phyloP scores from a whole-genome alignment of 768 basidiomycete species.

The Suillus placidus region DNA sequence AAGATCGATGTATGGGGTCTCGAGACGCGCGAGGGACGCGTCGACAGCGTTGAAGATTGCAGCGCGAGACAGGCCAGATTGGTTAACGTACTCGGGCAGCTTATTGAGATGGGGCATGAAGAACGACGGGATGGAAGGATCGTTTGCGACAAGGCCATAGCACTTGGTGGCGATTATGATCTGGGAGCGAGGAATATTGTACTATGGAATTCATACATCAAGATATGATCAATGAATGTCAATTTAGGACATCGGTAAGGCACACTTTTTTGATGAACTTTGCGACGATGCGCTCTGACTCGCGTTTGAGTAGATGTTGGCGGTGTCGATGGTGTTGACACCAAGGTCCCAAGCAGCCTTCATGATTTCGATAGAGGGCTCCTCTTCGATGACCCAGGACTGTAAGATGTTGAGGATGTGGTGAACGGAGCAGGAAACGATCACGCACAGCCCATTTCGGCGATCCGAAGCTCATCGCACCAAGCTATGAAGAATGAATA shows the following conservation, averaged over 20 bases:
- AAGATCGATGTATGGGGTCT: conserved; percentile 41
- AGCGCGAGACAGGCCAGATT: conserved; percentile 36
- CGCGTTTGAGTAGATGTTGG: conserved; percentile 40
- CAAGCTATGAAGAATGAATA: conserved; percentile 22
- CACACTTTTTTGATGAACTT: conserved; percentile 40
- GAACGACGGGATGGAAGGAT: neutral
- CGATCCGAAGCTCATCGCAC: conserved; percentile 31
- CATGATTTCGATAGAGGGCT: conserved; percentile 34
- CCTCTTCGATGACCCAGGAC: conserved; percentile 33
- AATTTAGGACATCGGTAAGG: neutral
- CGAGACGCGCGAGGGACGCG: conserved; percentile 39
- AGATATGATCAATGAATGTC: neutral
- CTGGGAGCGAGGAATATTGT: conserved; percentile 35
- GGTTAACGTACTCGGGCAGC: conserved; percentile 31
- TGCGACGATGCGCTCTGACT: conserved; percentile 40
- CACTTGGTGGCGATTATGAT: conserved; percentile 37
- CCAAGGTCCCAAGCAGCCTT: conserved; percentile 45
- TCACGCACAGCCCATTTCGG: conserved; percentile 28
- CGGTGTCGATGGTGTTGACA: conserved; percentile 43
- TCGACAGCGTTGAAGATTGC: conserved; percentile 43
- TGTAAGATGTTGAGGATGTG: neutral
- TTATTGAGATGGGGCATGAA: conserved; percentile 4
- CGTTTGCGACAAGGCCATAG: conserved; percentile 17
- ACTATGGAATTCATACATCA: conserved; percentile 20
- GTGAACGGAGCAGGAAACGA: neutral